phyloP scores from a whole-genome alignment of 1,139 yeast species.

The Wickerhamomyces sp. region DNA sequence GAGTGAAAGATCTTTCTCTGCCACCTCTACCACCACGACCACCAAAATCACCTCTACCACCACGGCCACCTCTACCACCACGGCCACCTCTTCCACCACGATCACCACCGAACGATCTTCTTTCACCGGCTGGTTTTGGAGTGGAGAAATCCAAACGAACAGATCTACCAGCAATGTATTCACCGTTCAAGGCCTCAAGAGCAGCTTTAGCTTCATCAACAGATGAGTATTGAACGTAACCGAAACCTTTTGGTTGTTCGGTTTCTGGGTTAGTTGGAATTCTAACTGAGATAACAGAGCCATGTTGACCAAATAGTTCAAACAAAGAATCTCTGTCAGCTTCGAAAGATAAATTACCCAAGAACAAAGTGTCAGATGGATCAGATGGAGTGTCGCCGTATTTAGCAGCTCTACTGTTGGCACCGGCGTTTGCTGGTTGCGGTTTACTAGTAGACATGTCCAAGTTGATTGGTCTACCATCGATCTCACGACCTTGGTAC shows the following conservation, averaged over 20 bases:
- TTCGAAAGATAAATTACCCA: slow-evolving; percentile 92
- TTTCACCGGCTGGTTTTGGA: slow-evolving; percentile 54
- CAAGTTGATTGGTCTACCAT: slow-evolving; percentile 93
- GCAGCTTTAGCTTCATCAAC: slow-evolving; percentile 92
- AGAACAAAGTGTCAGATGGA: slow-evolving; percentile 92
- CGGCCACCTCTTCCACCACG: slow-evolving; percentile 33
- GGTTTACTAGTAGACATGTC: slow-evolving; percentile 90
- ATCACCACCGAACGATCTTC: slow-evolving; percentile 35
- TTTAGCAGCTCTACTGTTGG: slow-evolving; percentile 74
- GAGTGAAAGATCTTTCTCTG: slow-evolving; percentile 30
- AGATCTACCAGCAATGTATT: slow-evolving; percentile 85
- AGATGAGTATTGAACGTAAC: slow-evolving; percentile 86
- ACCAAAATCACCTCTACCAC: slow-evolving; percentile 37
- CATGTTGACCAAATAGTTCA: slow-evolving; percentile 69
- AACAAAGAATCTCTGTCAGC: slow-evolving; percentile 75
- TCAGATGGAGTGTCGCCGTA: slow-evolving; percentile 87
- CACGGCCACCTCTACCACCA: slow-evolving; percentile 32
- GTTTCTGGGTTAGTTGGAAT: slow-evolving; percentile 98
- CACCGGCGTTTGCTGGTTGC: slow-evolving; percentile 42
- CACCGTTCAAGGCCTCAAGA: slow-evolving; percentile 81
- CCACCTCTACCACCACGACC: slow-evolving; percentile 39
- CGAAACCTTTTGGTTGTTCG: slow-evolving; percentile 98
- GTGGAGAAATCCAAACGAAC: slow-evolving; percentile 93
- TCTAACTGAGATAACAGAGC: slow-evolving; percentile 82
- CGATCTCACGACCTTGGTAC: slow-evolving; percentile 90